Conservation (phyloP, 441 rosid genomes). For the Brassica hybrid region DNA sequence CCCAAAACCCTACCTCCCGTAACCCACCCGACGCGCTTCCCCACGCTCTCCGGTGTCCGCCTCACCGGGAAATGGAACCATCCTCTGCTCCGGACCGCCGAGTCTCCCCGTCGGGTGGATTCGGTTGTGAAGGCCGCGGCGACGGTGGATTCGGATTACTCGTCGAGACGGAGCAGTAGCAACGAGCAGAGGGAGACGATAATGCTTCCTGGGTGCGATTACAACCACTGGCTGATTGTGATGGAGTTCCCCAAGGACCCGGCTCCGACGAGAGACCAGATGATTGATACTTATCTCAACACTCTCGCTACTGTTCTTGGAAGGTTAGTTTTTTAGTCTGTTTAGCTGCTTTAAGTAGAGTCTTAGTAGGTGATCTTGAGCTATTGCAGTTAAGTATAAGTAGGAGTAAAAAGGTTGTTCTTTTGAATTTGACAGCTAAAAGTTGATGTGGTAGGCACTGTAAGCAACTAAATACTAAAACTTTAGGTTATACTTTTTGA, state of each 20-base stretch:
- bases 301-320: constrained; percentile 88
- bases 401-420: no score
- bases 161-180: constrained; percentile 72
- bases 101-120: constrained; percentile 50
- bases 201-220: constrained; percentile 93
- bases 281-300: constrained; percentile 92
- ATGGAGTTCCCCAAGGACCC: constrained; percentile 98
- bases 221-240: constrained; percentile 37
- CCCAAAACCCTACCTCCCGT: constrained; percentile 53
- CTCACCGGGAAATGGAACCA: constrained; percentile 29
- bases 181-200: constrained; percentile 85
- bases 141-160: constrained; percentile 65
- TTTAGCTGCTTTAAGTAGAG: no score
- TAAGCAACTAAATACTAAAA: not conserved
- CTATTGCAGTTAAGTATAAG: no score
- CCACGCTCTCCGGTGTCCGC: constrained; percentile 16
- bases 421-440: no score
- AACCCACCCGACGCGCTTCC: constrained; percentile 24
- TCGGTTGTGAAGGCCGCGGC: constrained; percentile 54
- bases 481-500: not conserved
- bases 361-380: no score
- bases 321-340: constrained; percentile 44
- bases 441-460: not conserved
- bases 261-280: constrained; percentile 88
- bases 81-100: constrained; percentile 26